phyloP scores from a whole-genome alignment of 202 grass and related monocot species.

The Eragrostis tef region DNA sequence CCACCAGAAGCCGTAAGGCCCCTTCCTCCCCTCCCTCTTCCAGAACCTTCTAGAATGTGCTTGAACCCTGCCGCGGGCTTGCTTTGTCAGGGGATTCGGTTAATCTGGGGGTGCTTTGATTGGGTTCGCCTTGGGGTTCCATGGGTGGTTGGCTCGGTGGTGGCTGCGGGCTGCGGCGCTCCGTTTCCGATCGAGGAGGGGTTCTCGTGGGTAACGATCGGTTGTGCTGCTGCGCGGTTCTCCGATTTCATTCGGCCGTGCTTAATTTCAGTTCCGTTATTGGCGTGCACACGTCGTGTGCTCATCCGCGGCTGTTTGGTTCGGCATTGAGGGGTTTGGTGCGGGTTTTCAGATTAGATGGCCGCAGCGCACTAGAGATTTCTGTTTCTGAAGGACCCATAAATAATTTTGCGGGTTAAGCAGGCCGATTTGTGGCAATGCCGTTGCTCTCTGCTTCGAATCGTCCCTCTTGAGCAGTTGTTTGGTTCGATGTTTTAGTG shows the following conservation, averaged over 20 bases:
- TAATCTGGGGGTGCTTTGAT: background rate
- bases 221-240: background rate
- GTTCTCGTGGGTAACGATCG: background rate
- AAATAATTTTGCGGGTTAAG: background rate
- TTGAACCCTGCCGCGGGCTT: background rate
- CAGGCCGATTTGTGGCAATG: constrained; percentile 27
- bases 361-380: background rate
- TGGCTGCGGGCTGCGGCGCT: background rate
- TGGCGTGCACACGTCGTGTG: background rate
- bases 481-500: background rate
- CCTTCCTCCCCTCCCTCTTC: background rate
- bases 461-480: background rate
- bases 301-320: constrained; percentile 6
- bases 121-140: background rate
- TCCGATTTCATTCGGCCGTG: background rate
- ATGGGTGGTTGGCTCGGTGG: background rate
- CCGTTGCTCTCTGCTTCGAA: constrained; percentile 33
- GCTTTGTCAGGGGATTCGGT: background rate
- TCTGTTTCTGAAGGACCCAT: background rate
- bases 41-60: constrained; percentile 40
- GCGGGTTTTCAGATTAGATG: background rate
- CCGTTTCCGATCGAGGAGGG: constrained; percentile 30
- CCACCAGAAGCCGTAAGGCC: constrained; percentile 36
- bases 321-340: constrained; percentile 20
- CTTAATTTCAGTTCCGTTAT: background rate